Evolutionary conservation across 495 filamentous ascomycete genomes (phyloP), one percentile per base, ranked within the genome.

Genomic region (Aspergillus steynii): DNA sequence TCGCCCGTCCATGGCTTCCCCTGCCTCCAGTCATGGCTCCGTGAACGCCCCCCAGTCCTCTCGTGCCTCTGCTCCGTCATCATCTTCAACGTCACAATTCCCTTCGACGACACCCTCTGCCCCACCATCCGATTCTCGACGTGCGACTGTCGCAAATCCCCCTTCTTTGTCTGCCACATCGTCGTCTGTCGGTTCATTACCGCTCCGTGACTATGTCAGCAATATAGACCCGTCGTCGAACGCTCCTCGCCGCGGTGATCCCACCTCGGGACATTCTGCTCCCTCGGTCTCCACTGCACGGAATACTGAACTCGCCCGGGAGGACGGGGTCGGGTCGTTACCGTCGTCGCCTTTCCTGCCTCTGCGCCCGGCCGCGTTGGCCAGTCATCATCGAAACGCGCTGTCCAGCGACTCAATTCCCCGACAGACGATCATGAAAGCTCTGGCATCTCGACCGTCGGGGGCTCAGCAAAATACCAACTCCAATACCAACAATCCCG

Each of bases 361-460:
- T 12, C 69, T 78, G 29, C 76, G 72, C 50, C 61, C 74, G 47
- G 80, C 80, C 53, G 80, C 57, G 73, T 70, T 59, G 60, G 60
- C 52, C 50, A 71, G 76, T 64, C 87, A 85, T 69, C 80, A 77
- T 52, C 87, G 85, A 69, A 87, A 82, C 79, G 78, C 83, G 9
- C 77, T 85, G 47, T 90, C 90, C 12, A 82, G 86, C 60, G 88
- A 92, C 63, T 84, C 86, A 32, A 83, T 94, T 59, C 90, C 92
- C 28, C 86, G 88, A 29, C 92, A 94, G 74, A 94, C 90, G 27
- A 87, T 97, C 68, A 86, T 95, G 77, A 94, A 95, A 69, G 90
- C 91, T n/a, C 74, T 96, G 56, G 90, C 89, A 42, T 92, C 91
- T 20, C 83, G 87, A 32, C 82, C 86, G 26, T 86, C 86, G 49